Percentiles rank a stretch among this genome's conserved stretches.
These are phyloP conservation scores for Brassica nigra DNA, from an alignment of 345 rosid genomes.

Conservation along the genomic window DNA sequence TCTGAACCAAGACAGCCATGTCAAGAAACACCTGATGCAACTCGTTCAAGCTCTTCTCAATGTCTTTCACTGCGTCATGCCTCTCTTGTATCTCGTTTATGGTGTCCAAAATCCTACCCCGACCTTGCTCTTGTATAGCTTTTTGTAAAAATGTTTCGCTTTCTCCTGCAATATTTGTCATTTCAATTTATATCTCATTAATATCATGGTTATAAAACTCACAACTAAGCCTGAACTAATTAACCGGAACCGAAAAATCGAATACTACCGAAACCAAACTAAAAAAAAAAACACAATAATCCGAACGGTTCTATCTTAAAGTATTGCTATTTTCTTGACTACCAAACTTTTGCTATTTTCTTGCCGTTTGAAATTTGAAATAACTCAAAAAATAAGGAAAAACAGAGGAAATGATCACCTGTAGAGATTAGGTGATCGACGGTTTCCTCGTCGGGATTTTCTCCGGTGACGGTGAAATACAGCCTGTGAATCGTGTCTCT, in stretches of 20 bases:
- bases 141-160: constrained; percentile 85
- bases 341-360: constrained; percentile 19
- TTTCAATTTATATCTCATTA: neutral
- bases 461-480: constrained; percentile 88
- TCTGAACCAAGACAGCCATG: constrained; percentile 70
- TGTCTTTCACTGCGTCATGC: constrained; percentile 78
- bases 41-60: constrained; percentile 77
- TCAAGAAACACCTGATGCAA: constrained; percentile 84
- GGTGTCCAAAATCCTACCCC: constrained; percentile 71
- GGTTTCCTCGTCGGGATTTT: constrained; percentile 77
- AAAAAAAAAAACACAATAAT: too few relatives aligned
- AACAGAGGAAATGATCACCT: constrained; percentile 44
- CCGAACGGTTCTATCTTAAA: neutral
- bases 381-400: neutral
- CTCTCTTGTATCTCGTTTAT: constrained; percentile 82
- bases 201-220: neutral
- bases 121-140: constrained; percentile 89
- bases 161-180: constrained; percentile 55
- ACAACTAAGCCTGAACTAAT: too few relatives aligned
- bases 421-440: constrained; percentile 86
- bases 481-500: constrained; percentile 83
- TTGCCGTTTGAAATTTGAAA: neutral
- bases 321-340: neutral
- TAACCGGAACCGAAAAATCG: too few relatives aligned
- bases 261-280: too few relatives aligned